Evolutionary conservation across 2,329 filamentous ascomycete species (phyloP), one percentile per base, ranked within the genome.

Genomic region (Gnomoniopsis smithogilvyi): DNA sequence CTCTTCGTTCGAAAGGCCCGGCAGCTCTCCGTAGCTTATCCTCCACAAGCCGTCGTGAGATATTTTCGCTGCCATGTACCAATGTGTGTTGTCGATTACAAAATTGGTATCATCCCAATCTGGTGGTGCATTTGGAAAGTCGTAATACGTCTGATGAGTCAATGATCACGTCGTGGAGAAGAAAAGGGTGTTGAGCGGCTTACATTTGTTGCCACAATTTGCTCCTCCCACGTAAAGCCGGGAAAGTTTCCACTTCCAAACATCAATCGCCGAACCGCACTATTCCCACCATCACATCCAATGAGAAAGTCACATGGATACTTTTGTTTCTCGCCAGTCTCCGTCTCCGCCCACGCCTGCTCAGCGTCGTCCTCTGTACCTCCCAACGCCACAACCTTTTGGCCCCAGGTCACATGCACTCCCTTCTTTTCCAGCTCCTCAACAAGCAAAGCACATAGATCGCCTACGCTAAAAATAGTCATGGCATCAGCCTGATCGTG

Each of bases 11-110:
- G 69, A 72, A 8, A 81, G 70, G 2, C 70, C 72, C 0, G 72
- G 71, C 2, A 69, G 67, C 63, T 81, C 79, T 45, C 77, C 78
- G 58, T 82, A 82, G 1, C 78, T 76, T n/a, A 82, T 76, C 30
- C 79, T 74, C 73, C 77, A 82, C 14, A 82, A 65, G 1, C 78
- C 79, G 57, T 80, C 78, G 3, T 67, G 71, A 12, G 73, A 77
- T 61, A 81, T 79, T 22, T 72, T 74, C 0, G 79, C 78, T 3
- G 76, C 78, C 78, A 82, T 80, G 67, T 77, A 77, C 68, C 75
- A 80, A 62, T 82, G 74, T 22, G 76, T 73, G 0, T 76, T 77
- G 60, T 82, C 72, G 45, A 79, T 74, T 54, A 81, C 76, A 67
- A 79, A 80, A 62, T 80, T 78, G 34, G 72, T 70, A 62, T 78